Conservation (phyloP, 2,329 filamentous ascomycete genomes). For the Nakataea oryzae region DNA sequence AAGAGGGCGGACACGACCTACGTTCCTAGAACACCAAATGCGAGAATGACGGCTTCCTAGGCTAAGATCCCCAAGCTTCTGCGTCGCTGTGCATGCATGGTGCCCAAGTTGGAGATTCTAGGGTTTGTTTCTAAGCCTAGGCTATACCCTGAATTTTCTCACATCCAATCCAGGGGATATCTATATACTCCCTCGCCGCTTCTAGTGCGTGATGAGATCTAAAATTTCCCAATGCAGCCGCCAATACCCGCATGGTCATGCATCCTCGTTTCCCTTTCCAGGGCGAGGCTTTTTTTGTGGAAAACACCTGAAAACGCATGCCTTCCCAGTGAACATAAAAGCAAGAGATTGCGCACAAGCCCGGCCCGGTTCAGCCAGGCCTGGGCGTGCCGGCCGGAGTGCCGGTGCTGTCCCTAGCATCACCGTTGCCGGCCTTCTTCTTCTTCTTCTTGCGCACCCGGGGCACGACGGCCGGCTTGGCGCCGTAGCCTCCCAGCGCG, state of each 20-base stretch:
- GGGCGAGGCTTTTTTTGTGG: background rate
- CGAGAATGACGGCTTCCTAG: background rate
- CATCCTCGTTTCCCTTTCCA: background rate
- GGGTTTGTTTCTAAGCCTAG: background rate
- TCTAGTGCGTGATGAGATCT: background rate
- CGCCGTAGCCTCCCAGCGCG: slow-evolving; percentile 63
- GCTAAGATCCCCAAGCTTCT: background rate
- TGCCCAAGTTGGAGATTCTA: background rate
- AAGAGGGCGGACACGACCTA: background rate
- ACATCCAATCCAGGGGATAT: background rate
- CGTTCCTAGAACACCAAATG: background rate
- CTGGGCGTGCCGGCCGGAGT: slow-evolving; percentile 52
- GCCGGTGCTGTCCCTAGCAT: slow-evolving; percentile 42
- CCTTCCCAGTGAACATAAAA: background rate
- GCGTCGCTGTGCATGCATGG: too few relatives aligned
- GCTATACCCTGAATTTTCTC: background rate
- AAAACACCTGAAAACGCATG: background rate
- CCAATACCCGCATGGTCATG: background rate
- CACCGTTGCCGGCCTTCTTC: slow-evolving; percentile 41
- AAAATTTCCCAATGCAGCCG: background rate
- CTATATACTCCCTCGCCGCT: background rate
- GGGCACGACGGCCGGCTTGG: slow-evolving; percentile 65
- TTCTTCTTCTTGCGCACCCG: slow-evolving; percentile 70
- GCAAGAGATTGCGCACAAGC: background rate
- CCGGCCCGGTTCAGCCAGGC: slow-evolving; percentile 14